These are phyloP conservation scores for Fusarium torulosum DNA, from an alignment of 2,329 filamentous ascomycete genomes.

Conservation along the genomic window DNA sequence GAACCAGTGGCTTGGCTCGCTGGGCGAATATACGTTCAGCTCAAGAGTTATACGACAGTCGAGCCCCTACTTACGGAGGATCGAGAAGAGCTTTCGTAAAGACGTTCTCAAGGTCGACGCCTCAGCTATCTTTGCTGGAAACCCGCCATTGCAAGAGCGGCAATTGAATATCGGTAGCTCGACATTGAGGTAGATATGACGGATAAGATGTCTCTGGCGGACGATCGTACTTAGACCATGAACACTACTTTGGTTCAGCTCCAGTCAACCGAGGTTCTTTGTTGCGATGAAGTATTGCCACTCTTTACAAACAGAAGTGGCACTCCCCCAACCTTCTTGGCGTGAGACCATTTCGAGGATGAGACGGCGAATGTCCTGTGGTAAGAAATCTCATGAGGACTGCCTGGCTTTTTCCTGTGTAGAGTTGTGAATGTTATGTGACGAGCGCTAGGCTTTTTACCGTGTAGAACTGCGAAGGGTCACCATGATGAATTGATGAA, in stretches of 20 bases:
- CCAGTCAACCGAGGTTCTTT: not conserved
- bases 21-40: not conserved
- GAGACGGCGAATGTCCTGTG: not conserved
- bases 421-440: not conserved
- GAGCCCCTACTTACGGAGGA: not conserved
- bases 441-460: too few species aligned
- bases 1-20: not conserved
- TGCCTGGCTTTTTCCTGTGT: not conserved
- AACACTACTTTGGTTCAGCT: not conserved
- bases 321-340: not conserved
- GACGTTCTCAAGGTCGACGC: not conserved
- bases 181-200: not conserved
- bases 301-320: slow-evolving; percentile 1
- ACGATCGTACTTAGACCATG: not conserved
- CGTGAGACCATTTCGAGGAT: not conserved
- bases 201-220: not conserved
- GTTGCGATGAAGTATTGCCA: not conserved
- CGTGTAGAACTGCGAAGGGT: too few species aligned
- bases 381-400: not conserved
- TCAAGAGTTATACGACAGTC: not conserved
- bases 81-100: not conserved
- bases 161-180: not conserved
- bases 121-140: too few species aligned
- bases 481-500: not conserved
- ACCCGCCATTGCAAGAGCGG: not conserved